Evolutionary conservation across 75 land plant species (phyloP), one percentile per base, ranked within the genome.

Genomic region (Sequoiadendron giganteum): DNA sequence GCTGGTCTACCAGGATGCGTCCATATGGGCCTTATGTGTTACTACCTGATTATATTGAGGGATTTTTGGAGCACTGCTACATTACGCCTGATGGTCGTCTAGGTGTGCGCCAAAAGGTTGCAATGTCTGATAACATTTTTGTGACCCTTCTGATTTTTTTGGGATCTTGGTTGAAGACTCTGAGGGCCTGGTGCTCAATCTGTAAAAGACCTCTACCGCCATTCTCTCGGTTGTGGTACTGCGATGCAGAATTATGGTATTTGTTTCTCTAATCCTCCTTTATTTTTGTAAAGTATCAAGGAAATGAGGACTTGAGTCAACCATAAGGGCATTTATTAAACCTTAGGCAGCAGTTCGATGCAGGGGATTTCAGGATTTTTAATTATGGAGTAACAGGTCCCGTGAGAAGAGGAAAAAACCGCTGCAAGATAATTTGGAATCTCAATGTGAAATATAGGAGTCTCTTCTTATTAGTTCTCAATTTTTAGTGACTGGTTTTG

Each of bases 191-290:
- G 15, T 84, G 85, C n/a, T 56, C 48, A 32, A 84, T 49, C n/a
- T 84, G 85, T 49, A 84, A 47, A 28, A 49, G 48, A 56, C 36
- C 25, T 6, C 85, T 84, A 49, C 85, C 56, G n/a, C 55, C 52
- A 21, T 32, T 49, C 55, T 84, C 85, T 49, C 85, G 85, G 56
- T 84, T 84, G 85, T 84, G 85, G 85, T 84, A 11, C 56, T 84
- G 85, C n/a, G 47, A 84, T 49, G 85, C 56, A 13, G 56, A 49
- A 48, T 49, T 84, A 84, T 84, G 85, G 85, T 84, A 84, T 49
- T 48, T 65, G 15, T 47, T 49, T 47, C 48, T 43, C 49, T 19
- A 39, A 34, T 79, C 21, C 28, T 42, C 5, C 25, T 39, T 77
- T 15, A 5, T 25, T 65, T 58, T 18, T 58, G 5, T 3, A 58